Base-by-base conservation (phyloP, 768 basidiomycete genomes). In the Lyophyllum shimeji region DNA sequence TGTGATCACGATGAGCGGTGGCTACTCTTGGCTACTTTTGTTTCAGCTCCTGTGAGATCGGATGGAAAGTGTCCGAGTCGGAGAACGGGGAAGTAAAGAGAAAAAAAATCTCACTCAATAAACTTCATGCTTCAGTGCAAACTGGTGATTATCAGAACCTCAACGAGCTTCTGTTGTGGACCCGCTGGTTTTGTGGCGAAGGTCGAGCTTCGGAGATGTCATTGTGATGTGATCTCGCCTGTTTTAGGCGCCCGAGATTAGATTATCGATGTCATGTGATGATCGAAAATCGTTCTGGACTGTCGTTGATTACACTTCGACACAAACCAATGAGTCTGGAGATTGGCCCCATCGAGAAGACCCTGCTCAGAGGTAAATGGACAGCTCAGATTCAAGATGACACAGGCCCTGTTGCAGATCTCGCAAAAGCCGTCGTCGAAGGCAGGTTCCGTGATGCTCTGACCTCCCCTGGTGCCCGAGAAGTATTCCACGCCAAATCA, bases 381-480 rank as follows among this genome's bases (percentile, higher is more conserved):
- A 68, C 76, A 45, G 46, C 57, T 1, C 49, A 61, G 21, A 58
- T 62, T 13, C 42, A 71, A 4, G 65, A 68, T 25, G 46, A 64
- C 27, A 8, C 60, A 1, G 53, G 59, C 13, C 56, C 71, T 7
- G 53, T 63, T 2, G 51, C 67, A 11, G 69, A 73, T 52, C 73
- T 85, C 37, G 83, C 82, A 31, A 80, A 82, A 67, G 72, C 78
- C 21, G 84, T 83, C 56, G 71, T 86, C 37, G 75, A 83, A 52
- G 86, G 87, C 59, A 75, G 78, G 46, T 86, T 90, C 71, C 76
- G 75, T 46, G 69, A 74, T 21, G 83, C 73, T 3, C 71, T 86
- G 53, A 79, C 75, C 44, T 80, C 81, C 39, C 62, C 73, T 45
- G 65, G 69, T 54, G 80, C 81, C 29, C 71, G 65, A 60, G 67